A percentile compares a stretch with the other conserved stretches of the same genome.
These are phyloP conservation scores for Nakazawaea ernobii DNA, from an alignment of 805 yeast species.

Conservation along the genomic window DNA sequence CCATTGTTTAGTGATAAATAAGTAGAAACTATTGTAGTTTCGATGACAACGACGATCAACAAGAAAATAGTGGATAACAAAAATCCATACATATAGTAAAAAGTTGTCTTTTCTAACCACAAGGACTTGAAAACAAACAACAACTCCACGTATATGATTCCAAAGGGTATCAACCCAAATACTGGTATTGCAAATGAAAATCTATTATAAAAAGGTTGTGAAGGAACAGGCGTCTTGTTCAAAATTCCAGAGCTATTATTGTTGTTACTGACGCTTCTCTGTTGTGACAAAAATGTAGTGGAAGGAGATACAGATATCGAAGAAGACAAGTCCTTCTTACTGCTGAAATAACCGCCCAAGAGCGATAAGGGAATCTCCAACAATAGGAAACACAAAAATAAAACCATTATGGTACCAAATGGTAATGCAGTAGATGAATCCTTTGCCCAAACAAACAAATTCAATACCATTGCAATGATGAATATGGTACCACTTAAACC, in stretches of 20 bases:
- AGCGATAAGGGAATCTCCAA: conserved; percentile 73
- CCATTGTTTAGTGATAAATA: conserved; percentile 48
- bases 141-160: conserved; percentile 75
- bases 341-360: conserved; percentile 56
- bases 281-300: conserved; percentile 1
- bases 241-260: conserved; percentile 5
- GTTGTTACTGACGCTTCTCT: not conserved
- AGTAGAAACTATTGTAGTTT: conserved; percentile 64
- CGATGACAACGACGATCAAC: conserved; percentile 58
- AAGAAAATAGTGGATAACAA: conserved; percentile 55
- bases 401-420: conserved; percentile 61
- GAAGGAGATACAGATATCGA: conserved; percentile 4
- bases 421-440: conserved; percentile 75
- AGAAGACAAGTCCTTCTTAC: conserved; percentile 14
- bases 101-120: conserved; percentile 76
- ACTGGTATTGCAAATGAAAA: conserved; percentile 30
- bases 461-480: conserved; percentile 46
- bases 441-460: conserved; percentile 69
- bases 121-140: conserved; percentile 66
- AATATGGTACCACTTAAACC: conserved; percentile 42
- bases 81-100: conserved; percentile 77
- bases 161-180: conserved; percentile 74
- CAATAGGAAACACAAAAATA: conserved; percentile 54
- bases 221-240: conserved; percentile 21
- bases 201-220: conserved; percentile 31